Conservation (phyloP, 2,329 filamentous ascomycete genomes). For the Neurospora crassa region DNA sequence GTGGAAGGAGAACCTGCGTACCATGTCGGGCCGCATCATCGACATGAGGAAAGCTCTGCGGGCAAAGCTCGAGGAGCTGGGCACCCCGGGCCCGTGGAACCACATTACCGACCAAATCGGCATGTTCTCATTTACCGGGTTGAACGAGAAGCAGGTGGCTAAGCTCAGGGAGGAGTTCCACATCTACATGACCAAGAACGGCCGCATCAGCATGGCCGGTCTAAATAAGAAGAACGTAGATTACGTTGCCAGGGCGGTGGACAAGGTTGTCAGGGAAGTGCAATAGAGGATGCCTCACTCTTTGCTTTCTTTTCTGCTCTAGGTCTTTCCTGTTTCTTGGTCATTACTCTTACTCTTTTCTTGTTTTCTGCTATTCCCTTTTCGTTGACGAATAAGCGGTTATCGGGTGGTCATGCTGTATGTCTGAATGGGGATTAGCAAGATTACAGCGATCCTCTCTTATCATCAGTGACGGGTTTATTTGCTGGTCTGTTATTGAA, state of each 20-base stretch:
- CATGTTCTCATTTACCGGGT: constrained; percentile 94
- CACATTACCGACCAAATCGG: constrained; percentile 98
- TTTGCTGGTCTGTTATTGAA: not conserved
- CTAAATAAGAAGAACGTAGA: constrained; percentile 86
- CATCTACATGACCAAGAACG: constrained; percentile 95
- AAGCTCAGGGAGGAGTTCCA: constrained; percentile 62
- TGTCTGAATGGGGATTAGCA: not conserved
- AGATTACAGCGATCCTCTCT: not conserved
- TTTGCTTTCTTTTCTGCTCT: not conserved
- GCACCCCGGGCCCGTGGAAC: constrained; percentile 85
- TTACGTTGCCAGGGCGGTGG: constrained; percentile 83
- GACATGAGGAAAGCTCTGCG: constrained; percentile 77
- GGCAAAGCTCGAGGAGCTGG: constrained; percentile 70
- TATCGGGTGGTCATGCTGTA: not conserved
- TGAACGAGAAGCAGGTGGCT: constrained; percentile 63
- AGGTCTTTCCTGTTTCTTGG: not conserved
- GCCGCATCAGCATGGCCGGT: constrained; percentile 97
- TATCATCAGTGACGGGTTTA: not conserved
- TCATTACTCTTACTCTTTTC: not conserved
- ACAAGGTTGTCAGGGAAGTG: constrained; percentile 63
- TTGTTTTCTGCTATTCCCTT: not conserved
- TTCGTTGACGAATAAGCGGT: not conserved
- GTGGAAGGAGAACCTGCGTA: constrained; percentile 86
- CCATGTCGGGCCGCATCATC: constrained; percentile 93
- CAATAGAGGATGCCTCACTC: constrained; percentile 12